Conservation (phyloP, 345 rosid genomes). For the Psidium friedrichsthalianum region DNA sequence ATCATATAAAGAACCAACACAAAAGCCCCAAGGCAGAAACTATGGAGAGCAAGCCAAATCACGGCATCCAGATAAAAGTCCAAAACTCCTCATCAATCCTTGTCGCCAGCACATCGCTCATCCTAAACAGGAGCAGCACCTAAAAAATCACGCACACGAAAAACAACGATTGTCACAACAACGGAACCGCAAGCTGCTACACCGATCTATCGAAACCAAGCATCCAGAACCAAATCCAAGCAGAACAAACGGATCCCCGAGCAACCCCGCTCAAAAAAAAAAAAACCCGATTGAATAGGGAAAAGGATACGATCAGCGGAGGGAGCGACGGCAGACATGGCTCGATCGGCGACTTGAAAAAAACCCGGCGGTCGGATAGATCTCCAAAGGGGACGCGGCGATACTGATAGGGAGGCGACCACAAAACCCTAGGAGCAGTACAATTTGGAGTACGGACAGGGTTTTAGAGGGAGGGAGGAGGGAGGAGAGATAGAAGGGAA, state of each 20-base stretch:
- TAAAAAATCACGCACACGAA: neutral
- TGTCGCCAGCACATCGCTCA: neutral
- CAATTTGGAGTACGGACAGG: neutral
- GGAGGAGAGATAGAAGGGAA: neutral
- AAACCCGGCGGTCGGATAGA: too few species aligned
- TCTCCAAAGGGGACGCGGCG: neutral
- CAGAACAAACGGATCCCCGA: neutral
- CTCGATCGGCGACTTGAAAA: neutral
- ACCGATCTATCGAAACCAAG: neutral
- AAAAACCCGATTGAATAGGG: neutral
- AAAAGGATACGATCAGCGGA: constrained; percentile 26
- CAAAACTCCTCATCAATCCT: neutral
- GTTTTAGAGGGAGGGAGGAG: neutral
- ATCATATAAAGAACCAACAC: neutral
- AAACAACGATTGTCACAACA: neutral
- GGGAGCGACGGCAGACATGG: constrained; percentile 31
- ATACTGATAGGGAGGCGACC: neutral
- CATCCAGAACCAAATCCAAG: neutral
- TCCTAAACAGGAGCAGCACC: neutral
- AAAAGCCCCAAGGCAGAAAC: neutral
- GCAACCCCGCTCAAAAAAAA: neutral
- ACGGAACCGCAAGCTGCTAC: neutral
- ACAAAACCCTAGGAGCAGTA: neutral
- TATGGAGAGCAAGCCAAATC: neutral
- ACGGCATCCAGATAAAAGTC: neutral